phyloP scores from a whole-genome alignment of 352 stramenopile species.

The Globisporangium canariense region DNA sequence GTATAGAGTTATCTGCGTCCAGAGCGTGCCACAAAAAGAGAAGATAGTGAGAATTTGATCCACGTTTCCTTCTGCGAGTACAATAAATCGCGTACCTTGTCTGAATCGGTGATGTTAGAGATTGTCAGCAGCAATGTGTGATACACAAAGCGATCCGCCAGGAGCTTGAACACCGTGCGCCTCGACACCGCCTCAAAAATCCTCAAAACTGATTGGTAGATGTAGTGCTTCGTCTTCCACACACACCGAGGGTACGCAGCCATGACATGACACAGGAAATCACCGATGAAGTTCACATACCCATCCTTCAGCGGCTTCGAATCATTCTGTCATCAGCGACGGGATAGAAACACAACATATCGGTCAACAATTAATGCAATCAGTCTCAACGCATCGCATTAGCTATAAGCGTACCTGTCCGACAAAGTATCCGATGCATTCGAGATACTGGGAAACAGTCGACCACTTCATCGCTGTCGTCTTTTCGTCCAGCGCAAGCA shows the following conservation, averaged over 20 bases:
- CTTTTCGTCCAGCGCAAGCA: slow-evolving; percentile 55
- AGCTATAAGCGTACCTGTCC: slow-evolving; percentile 33
- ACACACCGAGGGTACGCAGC: slow-evolving; percentile 56
- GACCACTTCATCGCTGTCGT: slow-evolving; percentile 53
- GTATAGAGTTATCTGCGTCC: slow-evolving; percentile 46
- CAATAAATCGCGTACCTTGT: slow-evolving; percentile 1
- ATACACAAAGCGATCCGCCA: slow-evolving; percentile 52
- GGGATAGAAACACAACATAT: not conserved
- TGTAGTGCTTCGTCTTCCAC: slow-evolving; percentile 52
- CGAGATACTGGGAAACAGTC: slow-evolving; percentile 49
- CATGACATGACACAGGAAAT: slow-evolving; percentile 59
- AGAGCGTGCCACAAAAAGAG: not conserved
- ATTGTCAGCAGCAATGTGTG: slow-evolving; percentile 66
- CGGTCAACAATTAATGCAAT: not conserved
- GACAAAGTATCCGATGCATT: slow-evolving; percentile 57
- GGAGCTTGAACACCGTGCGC: slow-evolving; percentile 29
- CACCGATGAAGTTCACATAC: slow-evolving; percentile 51
- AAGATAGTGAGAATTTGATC: not conserved
- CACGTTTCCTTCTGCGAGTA: not conserved
- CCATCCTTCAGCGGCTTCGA: slow-evolving; percentile 32
- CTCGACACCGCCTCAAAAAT: slow-evolving; percentile 41
- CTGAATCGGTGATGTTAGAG: slow-evolving; percentile 52
- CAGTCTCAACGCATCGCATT: not conserved
- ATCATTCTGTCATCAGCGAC: slow-evolving; percentile 17
- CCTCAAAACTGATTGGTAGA: slow-evolving; percentile 50